Evolutionary conservation across 2,329 filamentous ascomycete genomes (phyloP).

Genomic region (Alternaria angustiovoidea): DNA sequence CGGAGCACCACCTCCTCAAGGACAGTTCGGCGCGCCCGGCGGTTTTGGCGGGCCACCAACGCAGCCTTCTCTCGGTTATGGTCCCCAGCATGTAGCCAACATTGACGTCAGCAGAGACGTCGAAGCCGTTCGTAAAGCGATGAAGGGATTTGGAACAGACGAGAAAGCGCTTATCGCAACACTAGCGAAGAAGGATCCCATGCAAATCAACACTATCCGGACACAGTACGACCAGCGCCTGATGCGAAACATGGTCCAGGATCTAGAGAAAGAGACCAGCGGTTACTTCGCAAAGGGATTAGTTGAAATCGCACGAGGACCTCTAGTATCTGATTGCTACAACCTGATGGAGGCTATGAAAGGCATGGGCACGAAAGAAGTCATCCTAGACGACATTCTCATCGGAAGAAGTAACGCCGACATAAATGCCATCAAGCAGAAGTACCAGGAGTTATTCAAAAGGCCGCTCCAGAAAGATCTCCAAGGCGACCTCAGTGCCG

Average conservation of each 20-base stretch:
- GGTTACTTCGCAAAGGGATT: conserved; percentile 79
- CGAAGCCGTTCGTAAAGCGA: conserved; percentile 76
- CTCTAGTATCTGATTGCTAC: conserved; percentile 77
- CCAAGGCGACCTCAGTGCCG: conserved; percentile 80
- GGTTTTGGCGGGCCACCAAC: conserved; percentile 51
- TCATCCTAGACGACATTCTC: conserved; percentile 84
- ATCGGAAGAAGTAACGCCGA: conserved; percentile 87
- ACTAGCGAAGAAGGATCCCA: conserved; percentile 76
- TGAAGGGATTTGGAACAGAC: conserved; percentile 94
- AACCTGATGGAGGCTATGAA: conserved; percentile 75
- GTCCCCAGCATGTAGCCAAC: conserved; percentile 66
- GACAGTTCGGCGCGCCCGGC: conserved; percentile 17
- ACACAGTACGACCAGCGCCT: conserved; percentile 70
- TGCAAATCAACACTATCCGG: conserved; percentile 72
- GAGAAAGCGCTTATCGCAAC: conserved; percentile 77
- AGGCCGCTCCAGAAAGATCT: conserved; percentile 75
- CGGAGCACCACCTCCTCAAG: conserved; percentile 28
- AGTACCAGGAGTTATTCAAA: conserved; percentile 74
- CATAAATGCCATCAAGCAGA: conserved; percentile 81
- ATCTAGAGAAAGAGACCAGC: conserved; percentile 78
- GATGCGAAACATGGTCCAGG: conserved; percentile 72
- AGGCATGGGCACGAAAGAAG: conserved; percentile 86
- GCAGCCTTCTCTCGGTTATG: conserved; percentile 74
- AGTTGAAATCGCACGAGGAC: conserved; percentile 78
- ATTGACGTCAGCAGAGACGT: conserved; percentile 73